A percentile compares a stretch with the other conserved stretches of the same genome.
Conservation (phyloP, 768 basidiomycete species). For the Collybiopsis confluens region DNA sequence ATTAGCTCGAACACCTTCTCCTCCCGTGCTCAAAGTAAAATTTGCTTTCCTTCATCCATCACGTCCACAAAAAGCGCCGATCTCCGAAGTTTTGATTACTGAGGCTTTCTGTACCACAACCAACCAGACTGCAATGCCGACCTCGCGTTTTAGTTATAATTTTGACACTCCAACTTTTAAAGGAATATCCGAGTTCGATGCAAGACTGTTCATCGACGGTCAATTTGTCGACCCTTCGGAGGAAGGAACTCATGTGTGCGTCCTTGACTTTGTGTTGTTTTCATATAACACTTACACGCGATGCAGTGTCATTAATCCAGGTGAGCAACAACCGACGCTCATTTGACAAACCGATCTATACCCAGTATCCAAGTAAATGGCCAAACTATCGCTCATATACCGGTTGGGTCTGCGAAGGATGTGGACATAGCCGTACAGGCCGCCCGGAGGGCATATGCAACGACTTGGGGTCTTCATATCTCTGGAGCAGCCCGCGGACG, state of each 20-base stretch:
- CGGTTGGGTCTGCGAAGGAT: conserved; percentile 52
- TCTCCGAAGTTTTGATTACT: no score
- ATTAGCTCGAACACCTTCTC: no score
- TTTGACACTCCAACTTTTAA: conserved; percentile 53
- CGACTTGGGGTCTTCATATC: conserved; percentile 37
- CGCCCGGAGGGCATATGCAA: conserved; percentile 38
- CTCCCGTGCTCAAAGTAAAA: no score
- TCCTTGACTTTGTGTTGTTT: conserved; percentile 7
- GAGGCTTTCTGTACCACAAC: no score
- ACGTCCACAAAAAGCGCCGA: no score
- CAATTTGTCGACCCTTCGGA: conserved; percentile 56
- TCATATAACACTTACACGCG: conserved; percentile 26
- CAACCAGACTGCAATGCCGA: no score
- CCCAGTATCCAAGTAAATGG: conserved; percentile 43
- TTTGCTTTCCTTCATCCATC: no score
- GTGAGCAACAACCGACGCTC: conserved; percentile 18
- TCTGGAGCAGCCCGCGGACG: conserved; percentile 29
- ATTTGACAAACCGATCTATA: conserved; percentile 5
- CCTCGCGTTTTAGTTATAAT: conserved; percentile 45
- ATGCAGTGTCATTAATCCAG: conserved; percentile 52
- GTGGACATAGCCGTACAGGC: conserved; percentile 62
- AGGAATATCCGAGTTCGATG: conserved; percentile 53
- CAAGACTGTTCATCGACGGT: conserved; percentile 74
- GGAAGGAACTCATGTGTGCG: conserved; percentile 60
- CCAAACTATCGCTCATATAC: conserved; percentile 44